Percentiles rank a stretch among this genome's conserved stretches.
These are phyloP conservation scores for Clarkia xantiana DNA, from an alignment of 345 rosid species.

Conservation along the genomic window DNA sequence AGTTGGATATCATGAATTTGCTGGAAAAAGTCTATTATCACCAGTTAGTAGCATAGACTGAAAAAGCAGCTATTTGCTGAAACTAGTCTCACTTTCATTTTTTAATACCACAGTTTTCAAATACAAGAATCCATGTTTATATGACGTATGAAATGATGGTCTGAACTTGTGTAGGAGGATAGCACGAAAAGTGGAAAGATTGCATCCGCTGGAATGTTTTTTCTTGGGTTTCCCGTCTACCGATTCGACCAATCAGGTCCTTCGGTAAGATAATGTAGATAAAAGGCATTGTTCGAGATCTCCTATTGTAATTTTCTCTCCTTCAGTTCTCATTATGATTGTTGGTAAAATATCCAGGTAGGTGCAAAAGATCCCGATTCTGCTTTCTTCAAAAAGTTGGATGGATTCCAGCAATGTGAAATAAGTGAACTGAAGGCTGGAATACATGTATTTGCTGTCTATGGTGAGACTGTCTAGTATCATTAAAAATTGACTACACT, in stretches of 20 bases:
- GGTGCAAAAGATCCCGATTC: slow-evolving; percentile 86
- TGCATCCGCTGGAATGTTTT: slow-evolving; percentile 91
- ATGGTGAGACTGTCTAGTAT: slow-evolving; percentile 36
- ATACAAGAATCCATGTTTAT: neutral
- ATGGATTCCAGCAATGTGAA: slow-evolving; percentile 96
- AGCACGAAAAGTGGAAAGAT: slow-evolving; percentile 66
- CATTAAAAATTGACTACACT: too few relatives aligned
- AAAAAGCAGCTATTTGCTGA: too few relatives aligned
- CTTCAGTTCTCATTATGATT: neutral
- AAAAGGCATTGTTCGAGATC: neutral
- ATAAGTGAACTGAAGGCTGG: slow-evolving; percentile 81
- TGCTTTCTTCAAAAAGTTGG: slow-evolving; percentile 82
- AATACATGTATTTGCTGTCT: slow-evolving; percentile 79
- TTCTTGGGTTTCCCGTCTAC: slow-evolving; percentile 88
- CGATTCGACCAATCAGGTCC: slow-evolving; percentile 61
- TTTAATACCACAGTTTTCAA: too few relatives aligned
- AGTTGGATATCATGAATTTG: neutral
- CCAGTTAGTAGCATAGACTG: too few relatives aligned
- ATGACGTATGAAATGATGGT: too few relatives aligned
- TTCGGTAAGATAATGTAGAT: slow-evolving; percentile 36
- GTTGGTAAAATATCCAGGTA: slow-evolving; percentile 22
- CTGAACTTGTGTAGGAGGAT: slow-evolving; percentile 52
- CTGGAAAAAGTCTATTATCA: neutral
- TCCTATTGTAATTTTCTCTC: neutral
- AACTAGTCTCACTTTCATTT: too few relatives aligned